Evolutionary conservation across 192 early-diverging fungal species (phyloP), one percentile per base, ranked within the genome.

Genomic region (Ambispora gerdemannii): DNA sequence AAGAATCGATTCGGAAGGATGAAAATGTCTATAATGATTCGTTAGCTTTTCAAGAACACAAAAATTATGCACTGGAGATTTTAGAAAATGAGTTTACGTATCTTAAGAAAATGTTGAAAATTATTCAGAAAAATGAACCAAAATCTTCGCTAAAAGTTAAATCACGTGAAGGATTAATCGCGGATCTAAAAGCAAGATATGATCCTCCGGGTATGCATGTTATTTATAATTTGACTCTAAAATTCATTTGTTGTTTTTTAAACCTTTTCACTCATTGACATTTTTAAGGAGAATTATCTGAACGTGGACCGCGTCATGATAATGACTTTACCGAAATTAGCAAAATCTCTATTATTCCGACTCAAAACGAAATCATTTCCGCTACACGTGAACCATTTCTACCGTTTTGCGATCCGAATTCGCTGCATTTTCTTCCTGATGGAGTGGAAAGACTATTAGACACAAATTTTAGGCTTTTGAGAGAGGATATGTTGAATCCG

Each of bases 401-500:
- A 24, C 87, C 87, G 3, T 76, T 78, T 13, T 72, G 58, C 27
- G 47, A 72, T n/a, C 63, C 66, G 6, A 74, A 70, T 27, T 66
- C 76, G 0, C 82, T 80, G 10, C 83, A 86, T 69, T 84, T 80
- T 52, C 60, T 86, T 4, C 67, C 74, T 1, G 36, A 36, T 28
- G 87, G 86, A 1, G 65, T 77, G 43, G 76, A 70, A 8, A 78
- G 83, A 3, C 77, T 83, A 28, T 22, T 87, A 8, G 86, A 89
- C 67, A 78, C 72, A 4, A 83, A 88, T 51, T 89, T 87, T 61
- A 83, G 86, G 0, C 67, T 89, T 3, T 73, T 86, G 11, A 69
- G 87, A 15, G 86, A 89, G 51, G 87, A 89, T 28, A 74, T 86
- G 71, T 58, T 87, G 32, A 63, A 70, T 15, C 55, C 84, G 35